phyloP scores from a whole-genome alignment of 208 protist genomes.

The Acanthamoeba lenticulata region DNA sequence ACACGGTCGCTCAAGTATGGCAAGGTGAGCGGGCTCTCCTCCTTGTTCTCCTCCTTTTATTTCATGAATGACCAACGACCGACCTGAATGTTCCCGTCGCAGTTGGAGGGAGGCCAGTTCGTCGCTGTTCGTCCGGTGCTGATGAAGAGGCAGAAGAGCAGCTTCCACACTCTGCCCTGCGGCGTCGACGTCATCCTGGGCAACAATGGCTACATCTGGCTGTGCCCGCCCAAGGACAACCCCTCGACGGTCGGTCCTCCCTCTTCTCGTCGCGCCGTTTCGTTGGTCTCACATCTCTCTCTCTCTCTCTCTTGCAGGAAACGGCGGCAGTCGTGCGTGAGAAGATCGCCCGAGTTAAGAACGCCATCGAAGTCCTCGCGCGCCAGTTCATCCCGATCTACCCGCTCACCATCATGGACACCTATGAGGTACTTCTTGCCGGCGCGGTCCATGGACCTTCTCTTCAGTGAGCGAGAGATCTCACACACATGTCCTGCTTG shows the following conservation, averaged over 20 bases:
- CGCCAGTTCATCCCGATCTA: conserved; percentile 72
- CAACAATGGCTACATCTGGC: conserved; percentile 86
- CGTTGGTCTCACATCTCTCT: neutral
- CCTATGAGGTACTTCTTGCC: conserved; percentile 64
- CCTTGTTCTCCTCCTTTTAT: neutral
- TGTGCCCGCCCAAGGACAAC: conserved; percentile 56
- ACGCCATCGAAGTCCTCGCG: conserved; percentile 63
- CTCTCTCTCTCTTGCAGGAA: neutral
- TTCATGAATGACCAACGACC: neutral
- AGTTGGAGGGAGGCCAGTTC: conserved; percentile 72
- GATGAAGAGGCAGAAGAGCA: conserved; percentile 84
- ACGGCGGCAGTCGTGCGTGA: conserved; percentile 21
- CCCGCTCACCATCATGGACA: conserved; percentile 70
- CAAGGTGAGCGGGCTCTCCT: conserved; percentile 71
- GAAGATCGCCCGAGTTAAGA: conserved; percentile 74
- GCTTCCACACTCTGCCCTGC: conserved; percentile 83
- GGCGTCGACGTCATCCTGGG: conserved; percentile 88
- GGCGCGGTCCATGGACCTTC: neutral
- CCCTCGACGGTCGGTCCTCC: conserved; percentile 13
- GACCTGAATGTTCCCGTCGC: neutral
- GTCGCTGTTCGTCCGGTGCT: conserved; percentile 75
- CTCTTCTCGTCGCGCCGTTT: neutral
- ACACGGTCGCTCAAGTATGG: conserved; percentile 89
- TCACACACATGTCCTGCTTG: neutral
- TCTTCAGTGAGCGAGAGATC: neutral